Percentiles rank a stretch among this genome's conserved stretches.
Conservation (phyloP, 768 basidiomycete genomes). For the Phaeolepiota aurea region DNA sequence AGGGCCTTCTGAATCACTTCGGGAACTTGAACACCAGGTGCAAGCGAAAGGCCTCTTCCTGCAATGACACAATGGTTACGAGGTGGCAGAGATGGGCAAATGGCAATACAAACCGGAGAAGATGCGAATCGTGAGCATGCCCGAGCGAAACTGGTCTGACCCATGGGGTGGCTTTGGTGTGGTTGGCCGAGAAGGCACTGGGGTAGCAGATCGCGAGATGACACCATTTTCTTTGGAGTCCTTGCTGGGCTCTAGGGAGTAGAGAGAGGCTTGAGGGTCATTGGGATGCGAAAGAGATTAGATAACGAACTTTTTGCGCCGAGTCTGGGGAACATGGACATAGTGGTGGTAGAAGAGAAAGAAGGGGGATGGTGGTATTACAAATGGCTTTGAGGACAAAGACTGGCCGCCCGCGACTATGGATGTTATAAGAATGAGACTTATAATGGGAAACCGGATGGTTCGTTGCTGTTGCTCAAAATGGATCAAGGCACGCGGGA, state of each 20-base stretch:
- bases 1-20: slow-evolving; percentile 81
- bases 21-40: slow-evolving; percentile 73
- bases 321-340: slow-evolving; percentile 24
- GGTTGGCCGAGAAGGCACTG: slow-evolving; percentile 73
- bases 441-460: no score
- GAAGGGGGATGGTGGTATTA: slow-evolving; percentile 9
- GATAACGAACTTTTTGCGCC: slow-evolving; percentile 28
- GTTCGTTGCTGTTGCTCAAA: no score
- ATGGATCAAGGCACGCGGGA: no score
- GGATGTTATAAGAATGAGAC: no score
- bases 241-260: slow-evolving; percentile 44
- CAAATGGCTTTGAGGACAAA: slow-evolving; percentile 20
- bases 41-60: slow-evolving; percentile 78
- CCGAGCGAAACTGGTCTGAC: slow-evolving; percentile 67
- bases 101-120: slow-evolving; percentile 65
- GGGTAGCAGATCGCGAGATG: slow-evolving; percentile 72
- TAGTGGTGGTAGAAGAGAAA: slow-evolving; percentile 35
- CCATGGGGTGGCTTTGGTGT: slow-evolving; percentile 57
- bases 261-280: slow-evolving; percentile 3
- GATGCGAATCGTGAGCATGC: slow-evolving; percentile 92
- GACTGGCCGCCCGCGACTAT: no score
- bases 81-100: background rate
- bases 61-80: slow-evolving; percentile 1
- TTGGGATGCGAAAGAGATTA: slow-evolving; percentile 5
- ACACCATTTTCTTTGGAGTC: slow-evolving; percentile 64